Base-by-base conservation (phyloP, 2,329 filamentous ascomycete genomes). In the Clarireedia hainanense region DNA sequence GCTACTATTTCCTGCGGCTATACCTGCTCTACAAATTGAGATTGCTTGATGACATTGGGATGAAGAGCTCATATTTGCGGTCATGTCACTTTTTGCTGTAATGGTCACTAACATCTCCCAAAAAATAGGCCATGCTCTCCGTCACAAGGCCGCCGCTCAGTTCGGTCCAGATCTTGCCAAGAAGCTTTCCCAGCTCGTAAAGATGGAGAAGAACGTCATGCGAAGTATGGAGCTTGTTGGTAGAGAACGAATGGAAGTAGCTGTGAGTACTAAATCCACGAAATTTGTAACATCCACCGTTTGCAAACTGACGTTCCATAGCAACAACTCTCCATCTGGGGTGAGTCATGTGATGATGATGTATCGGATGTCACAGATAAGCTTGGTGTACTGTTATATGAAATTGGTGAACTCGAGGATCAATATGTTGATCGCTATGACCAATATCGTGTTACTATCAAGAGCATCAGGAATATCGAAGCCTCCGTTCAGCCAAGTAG, bases 121-220 rank as follows among this genome's bases (percentile, higher is more conserved):
- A 86, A 65, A 80, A 82, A 69, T 86, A 86, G 69, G 80, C 85
- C 83, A 85, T 83, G 81, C 81, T 58, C 83, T 91, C 71, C 86
- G 88, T 66, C 81, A 84, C 68, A 87, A 86, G 67, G 80, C 88
- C 45, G 86, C 88, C 61, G 88, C 88, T 64, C 85, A 87, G 65
- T 91, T 90, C 63, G 81, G 83, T 61, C 82, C 67, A 50, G 94
- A 99, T 68, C 85, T 99, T 57, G 88, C 94, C 57, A 96, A 96
- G 82, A 99, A 99, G 81, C 85, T 99, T 60, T 90, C 91, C 42
- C 89, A 95, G 76, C 83, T 99, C 52, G 94, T 99, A 61, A 99
- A 99, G 83, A 99, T 99, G 94, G 94, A 99, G 78, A 99, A 99
- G 85, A 97, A 99, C 71, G 89, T 96, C 56, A 99, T 99, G 94